Evolutionary conservation across 345 rosid genomes (phyloP).

Genomic region (Psidium guajava): DNA sequence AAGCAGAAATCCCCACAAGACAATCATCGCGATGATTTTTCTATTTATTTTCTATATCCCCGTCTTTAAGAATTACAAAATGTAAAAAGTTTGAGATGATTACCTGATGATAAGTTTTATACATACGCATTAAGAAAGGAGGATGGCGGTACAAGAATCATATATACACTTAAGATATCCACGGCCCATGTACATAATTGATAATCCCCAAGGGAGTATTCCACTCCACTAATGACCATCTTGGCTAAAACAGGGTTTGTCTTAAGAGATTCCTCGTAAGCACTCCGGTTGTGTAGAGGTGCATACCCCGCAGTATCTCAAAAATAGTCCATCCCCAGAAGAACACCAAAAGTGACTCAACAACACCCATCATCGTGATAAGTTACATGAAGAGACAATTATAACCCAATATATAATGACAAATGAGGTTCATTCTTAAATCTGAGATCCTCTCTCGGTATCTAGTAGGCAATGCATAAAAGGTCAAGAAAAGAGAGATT

Average conservation of each 20-base stretch:
- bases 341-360: background rate
- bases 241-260: slow-evolving; percentile 79
- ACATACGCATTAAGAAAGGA: background rate
- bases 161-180: background rate
- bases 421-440: background rate
- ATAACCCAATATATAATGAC: background rate
- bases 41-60: no score
- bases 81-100: background rate
- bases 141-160: background rate
- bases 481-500: background rate
- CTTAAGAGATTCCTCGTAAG: slow-evolving; percentile 88
- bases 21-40: no score
- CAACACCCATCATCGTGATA: background rate
- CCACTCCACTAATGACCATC: slow-evolving; percentile 92
- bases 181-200: background rate
- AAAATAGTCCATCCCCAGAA: slow-evolving; percentile 82
- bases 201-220: slow-evolving; percentile 61
- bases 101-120: background rate
- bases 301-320: slow-evolving; percentile 91
- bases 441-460: background rate
- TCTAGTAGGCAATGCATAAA: background rate
- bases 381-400: background rate
- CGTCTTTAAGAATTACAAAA: background rate
- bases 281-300: slow-evolving; percentile 90
- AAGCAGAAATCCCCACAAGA: background rate